These are phyloP conservation scores for Saccharomyces paradoxus DNA, from an alignment of 805 yeast species.

Conservation along the genomic window DNA sequence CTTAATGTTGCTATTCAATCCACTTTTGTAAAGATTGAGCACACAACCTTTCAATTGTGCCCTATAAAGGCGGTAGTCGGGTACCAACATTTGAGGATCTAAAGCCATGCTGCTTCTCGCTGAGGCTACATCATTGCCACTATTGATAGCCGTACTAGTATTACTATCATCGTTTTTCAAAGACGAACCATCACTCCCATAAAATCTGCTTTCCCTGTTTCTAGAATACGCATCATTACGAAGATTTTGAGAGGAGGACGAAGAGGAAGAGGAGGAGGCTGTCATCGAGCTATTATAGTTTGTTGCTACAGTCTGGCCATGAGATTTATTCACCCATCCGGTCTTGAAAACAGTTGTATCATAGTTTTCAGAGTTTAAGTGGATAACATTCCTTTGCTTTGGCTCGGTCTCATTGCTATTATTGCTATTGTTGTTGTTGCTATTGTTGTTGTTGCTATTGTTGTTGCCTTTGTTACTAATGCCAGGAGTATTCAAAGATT, in stretches of 20 bases:
- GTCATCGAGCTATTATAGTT: conserved; percentile 2
- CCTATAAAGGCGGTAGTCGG: conserved; percentile 39
- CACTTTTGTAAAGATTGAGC: conserved; percentile 51
- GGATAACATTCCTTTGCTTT: conserved; percentile 1
- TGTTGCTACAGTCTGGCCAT: conserved; percentile 17
- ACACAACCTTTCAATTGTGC: conserved; percentile 67
- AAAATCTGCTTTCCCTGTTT: conserved; percentile 24
- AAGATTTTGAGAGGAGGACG: conserved; percentile 1
- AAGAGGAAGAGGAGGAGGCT: conserved; percentile 6
- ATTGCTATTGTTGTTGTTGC: neutral
- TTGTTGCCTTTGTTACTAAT: neutral
- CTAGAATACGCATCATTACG: neutral
- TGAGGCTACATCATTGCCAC: neutral
- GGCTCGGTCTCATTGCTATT: neutral
- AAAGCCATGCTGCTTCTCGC: conserved; percentile 5
- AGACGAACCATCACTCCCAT: conserved; percentile 5
- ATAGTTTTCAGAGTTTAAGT: conserved; percentile 27
- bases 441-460: neutral
- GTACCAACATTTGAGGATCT: conserved; percentile 15
- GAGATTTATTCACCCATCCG: conserved; percentile 54
- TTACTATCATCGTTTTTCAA: conserved; percentile 3
- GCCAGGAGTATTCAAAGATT: neutral
- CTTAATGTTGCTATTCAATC: conserved; percentile 39
- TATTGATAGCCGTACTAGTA: conserved; percentile 1
- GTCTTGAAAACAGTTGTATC: conserved; percentile 38